Conservation (phyloP, 768 basidiomycete species). For the Strobilomyces dryophilus region DNA sequence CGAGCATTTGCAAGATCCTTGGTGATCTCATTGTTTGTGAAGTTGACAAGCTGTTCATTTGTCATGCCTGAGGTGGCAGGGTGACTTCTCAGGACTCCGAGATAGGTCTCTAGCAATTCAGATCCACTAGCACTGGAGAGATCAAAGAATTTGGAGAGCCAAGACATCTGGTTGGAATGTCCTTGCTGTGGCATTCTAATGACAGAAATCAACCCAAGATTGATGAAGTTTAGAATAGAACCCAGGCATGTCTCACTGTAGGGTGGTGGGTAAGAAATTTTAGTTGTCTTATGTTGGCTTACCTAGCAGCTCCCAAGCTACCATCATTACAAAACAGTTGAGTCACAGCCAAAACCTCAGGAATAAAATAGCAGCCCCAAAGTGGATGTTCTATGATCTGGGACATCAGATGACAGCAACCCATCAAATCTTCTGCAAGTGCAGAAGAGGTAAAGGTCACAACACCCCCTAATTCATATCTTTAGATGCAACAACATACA, state of each 20-base stretch:
- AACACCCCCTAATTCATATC: conserved; percentile 53
- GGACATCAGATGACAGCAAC: conserved; percentile 44
- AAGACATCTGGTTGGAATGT: conserved; percentile 19
- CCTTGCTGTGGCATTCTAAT: conserved; percentile 44
- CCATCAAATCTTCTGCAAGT: conserved; percentile 50
- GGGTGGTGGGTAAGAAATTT: not conserved
- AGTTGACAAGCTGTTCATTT: conserved; percentile 30
- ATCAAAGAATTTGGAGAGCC: conserved; percentile 23
- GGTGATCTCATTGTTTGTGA: conserved; percentile 44
- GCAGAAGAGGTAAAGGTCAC: conserved; percentile 66
- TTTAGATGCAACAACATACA: not conserved
- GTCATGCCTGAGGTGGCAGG: conserved; percentile 33
- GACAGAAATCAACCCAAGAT: conserved; percentile 53
- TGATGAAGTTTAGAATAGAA: conserved; percentile 33
- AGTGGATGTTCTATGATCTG: conserved; percentile 56
- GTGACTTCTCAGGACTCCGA: conserved; percentile 22
- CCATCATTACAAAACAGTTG: conserved; percentile 12
- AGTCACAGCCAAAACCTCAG: conserved; percentile 54
- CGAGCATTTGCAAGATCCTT: conserved; percentile 53
- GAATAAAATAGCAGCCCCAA: conserved; percentile 67
- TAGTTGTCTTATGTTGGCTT: not conserved
- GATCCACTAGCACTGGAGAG: conserved; percentile 23
- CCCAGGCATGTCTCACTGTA: conserved; percentile 14
- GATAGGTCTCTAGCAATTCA: conserved; percentile 39
- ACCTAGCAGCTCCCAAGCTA: conserved; percentile 1